A percentile compares a stretch with the other conserved stretches of the same genome.
Conservation (phyloP, 2,329 filamentous ascomycete genomes). For the Xylariomycetidae sp. region DNA sequence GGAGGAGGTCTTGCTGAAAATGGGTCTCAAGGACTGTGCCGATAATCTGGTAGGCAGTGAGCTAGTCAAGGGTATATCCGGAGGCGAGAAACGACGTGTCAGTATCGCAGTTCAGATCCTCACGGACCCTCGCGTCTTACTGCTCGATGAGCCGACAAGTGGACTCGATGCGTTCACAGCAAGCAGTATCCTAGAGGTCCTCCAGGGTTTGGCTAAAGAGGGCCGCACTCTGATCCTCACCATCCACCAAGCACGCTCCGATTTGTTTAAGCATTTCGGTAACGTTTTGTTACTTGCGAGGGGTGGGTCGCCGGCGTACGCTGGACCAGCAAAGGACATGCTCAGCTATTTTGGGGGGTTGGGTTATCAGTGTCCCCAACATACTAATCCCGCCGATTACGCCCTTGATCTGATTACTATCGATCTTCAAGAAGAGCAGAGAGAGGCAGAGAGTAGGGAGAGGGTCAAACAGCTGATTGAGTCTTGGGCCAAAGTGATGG, state of each 20-base stretch:
- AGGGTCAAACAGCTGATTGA: slow-evolving; percentile 59
- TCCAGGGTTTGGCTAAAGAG: slow-evolving; percentile 65
- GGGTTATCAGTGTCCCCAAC: slow-evolving; percentile 60
- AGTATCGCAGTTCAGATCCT: slow-evolving; percentile 75
- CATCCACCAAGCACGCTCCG: slow-evolving; percentile 72
- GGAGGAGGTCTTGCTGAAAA: slow-evolving; percentile 67
- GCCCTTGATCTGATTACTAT: slow-evolving; percentile 73
- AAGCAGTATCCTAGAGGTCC: slow-evolving; percentile 69
- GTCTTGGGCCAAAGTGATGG: slow-evolving; percentile 41
- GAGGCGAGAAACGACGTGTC: slow-evolving; percentile 73
- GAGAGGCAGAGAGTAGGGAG: slow-evolving; percentile 58
- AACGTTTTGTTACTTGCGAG: slow-evolving; percentile 67
- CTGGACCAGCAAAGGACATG: slow-evolving; percentile 60
- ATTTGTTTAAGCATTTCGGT: slow-evolving; percentile 67
- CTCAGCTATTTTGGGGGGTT: slow-evolving; percentile 56
- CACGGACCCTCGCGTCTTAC: slow-evolving; percentile 66
- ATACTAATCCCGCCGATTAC: slow-evolving; percentile 75
- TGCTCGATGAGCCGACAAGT: slow-evolving; percentile 73
- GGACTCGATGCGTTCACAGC: slow-evolving; percentile 76
- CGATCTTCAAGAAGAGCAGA: slow-evolving; percentile 61
- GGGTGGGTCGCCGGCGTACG: slow-evolving; percentile 64
- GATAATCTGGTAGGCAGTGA: slow-evolving; percentile 70
- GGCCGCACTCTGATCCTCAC: slow-evolving; percentile 72
- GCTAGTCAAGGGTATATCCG: slow-evolving; percentile 71
- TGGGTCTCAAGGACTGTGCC: slow-evolving; percentile 75